A percentile compares a stretch with the other conserved stretches of the same genome.
Conservation (phyloP, 2,329 filamentous ascomycete species). For the Westerdykella aurantiaca region DNA sequence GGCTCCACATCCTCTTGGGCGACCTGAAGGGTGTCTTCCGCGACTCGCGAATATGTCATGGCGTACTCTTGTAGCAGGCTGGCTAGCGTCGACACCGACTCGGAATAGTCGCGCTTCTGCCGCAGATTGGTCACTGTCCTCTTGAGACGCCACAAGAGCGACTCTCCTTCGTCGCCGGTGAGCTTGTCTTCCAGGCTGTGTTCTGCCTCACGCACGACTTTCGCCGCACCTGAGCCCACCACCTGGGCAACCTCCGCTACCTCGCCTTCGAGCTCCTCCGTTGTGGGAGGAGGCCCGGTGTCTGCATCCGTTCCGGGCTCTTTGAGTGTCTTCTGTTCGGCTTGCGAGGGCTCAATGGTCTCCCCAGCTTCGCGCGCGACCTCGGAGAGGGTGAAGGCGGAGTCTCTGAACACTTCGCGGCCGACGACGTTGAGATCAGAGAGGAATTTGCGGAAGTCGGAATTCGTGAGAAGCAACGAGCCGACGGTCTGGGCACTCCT, state of each 20-base stretch:
- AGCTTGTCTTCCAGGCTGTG: conserved; percentile 70
- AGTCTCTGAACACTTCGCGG: conserved; percentile 80
- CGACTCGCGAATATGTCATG: conserved; percentile 66
- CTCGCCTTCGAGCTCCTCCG: conserved; percentile 55
- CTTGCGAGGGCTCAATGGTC: conserved; percentile 61
- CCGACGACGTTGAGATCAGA: conserved; percentile 73
- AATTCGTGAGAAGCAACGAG: conserved; percentile 79
- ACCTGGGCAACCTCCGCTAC: conserved; percentile 42
- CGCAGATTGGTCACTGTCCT: conserved; percentile 68
- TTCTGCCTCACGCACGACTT: conserved; percentile 53
- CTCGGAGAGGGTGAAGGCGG: conserved; percentile 70
- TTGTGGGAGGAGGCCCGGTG: conserved; percentile 48
- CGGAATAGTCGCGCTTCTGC: conserved; percentile 72
- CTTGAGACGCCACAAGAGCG: conserved; percentile 70
- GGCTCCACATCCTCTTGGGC: conserved; percentile 65
- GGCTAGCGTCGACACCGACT: conserved; percentile 75
- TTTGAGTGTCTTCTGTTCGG: conserved; percentile 53
- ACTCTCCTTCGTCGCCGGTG: conserved; percentile 64
- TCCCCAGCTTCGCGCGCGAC: conserved; percentile 70
- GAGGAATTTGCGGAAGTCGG: conserved; percentile 82
- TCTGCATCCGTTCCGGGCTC: conserved; percentile 44
- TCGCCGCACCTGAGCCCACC: conserved; percentile 41
- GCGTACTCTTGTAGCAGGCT: conserved; percentile 73
- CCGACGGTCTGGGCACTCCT: conserved; percentile 77
- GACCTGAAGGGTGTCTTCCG: conserved; percentile 60